Evolutionary conservation across 805 yeast species (phyloP).

Genomic region (Candida corydali): DNA sequence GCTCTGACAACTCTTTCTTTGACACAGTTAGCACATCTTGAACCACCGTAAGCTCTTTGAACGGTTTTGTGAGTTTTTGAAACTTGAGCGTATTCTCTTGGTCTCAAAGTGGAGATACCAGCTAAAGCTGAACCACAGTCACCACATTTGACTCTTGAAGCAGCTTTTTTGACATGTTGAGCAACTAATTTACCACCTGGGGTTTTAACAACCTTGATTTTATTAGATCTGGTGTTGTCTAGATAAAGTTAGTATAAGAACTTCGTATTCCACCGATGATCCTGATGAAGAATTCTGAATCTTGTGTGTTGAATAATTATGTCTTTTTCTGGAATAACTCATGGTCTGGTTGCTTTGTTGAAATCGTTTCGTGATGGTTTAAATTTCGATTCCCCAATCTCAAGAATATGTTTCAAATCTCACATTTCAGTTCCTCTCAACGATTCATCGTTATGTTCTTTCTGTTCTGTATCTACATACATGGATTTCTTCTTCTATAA

Average conservation of each 20-base stretch:
- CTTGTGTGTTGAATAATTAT: too few species aligned
- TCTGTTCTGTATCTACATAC: conserved; percentile 28
- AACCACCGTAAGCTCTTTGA: conserved; percentile 99
- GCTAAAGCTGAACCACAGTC: conserved; percentile 79
- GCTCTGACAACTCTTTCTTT: conserved; percentile 99
- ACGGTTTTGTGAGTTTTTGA: conserved; percentile 98
- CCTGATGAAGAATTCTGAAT: too few species aligned
- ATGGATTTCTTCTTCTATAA: conserved; percentile 98
- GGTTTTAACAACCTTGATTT: conserved; percentile 99
- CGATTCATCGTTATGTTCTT: background rate
- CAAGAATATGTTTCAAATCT: too few species aligned
- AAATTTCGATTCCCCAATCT: too few species aligned
- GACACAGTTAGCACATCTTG: conserved; percentile 97
- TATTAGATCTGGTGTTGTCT: conserved; percentile 99
- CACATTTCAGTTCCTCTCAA: too few species aligned
- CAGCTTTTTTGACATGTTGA: conserved; percentile 93
- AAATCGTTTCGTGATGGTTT: too few species aligned
- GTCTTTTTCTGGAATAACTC: too few species aligned
- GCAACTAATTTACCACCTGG: conserved; percentile 99
- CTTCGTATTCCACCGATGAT: too few species aligned
- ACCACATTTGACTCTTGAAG: conserved; percentile 86
- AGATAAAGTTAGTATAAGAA: too few species aligned
- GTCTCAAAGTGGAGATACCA: conserved; percentile 93
- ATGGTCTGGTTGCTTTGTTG: too few species aligned
- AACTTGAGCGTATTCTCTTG: conserved; percentile 93